Conservation (phyloP, 2,329 filamentous ascomycete genomes). For the Colletotrichum somersetense region DNA sequence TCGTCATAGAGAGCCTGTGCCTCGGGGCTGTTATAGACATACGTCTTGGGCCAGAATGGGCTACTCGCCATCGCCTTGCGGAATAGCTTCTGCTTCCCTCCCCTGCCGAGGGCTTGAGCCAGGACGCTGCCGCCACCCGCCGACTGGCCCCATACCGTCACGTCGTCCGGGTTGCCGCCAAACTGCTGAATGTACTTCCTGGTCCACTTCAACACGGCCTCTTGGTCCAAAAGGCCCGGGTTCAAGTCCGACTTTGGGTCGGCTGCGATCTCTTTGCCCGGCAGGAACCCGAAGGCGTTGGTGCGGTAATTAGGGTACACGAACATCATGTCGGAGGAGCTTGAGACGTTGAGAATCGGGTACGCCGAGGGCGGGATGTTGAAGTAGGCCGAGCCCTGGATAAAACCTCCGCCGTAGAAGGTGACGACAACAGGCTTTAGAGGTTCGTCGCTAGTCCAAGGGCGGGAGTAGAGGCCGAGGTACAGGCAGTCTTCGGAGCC, state of each 20-base stretch:
- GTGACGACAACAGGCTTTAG: conserved; percentile 69
- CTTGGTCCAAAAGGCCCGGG: conserved; percentile 57
- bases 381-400: conserved; percentile 68
- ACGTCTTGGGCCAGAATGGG: conserved; percentile 72
- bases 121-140: conserved; percentile 45
- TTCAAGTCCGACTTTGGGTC: conserved; percentile 62
- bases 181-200: conserved; percentile 47
- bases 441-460: conserved; percentile 60
- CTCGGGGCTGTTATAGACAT: conserved; percentile 62
- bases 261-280: conserved; percentile 60
- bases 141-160: conserved; percentile 49
- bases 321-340: conserved; percentile 61
- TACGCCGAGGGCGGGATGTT: conserved; percentile 67
- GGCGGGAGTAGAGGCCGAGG: conserved; percentile 70
- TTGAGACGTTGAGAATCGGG: conserved; percentile 68
- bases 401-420: conserved; percentile 72
- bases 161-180: conserved; percentile 46
- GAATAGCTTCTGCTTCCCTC: conserved; percentile 43
- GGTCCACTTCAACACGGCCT: conserved; percentile 47
- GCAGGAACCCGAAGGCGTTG: conserved; percentile 69
- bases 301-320: conserved; percentile 66
- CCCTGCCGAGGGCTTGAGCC: conserved; percentile 38
- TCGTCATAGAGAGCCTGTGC: conserved; percentile 64
- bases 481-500: conserved; percentile 73
- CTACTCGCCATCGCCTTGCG: conserved; percentile 53